phyloP scores from a whole-genome alignment of 1,139 yeast genomes.

The Magnusiomyces suaveolens region DNA sequence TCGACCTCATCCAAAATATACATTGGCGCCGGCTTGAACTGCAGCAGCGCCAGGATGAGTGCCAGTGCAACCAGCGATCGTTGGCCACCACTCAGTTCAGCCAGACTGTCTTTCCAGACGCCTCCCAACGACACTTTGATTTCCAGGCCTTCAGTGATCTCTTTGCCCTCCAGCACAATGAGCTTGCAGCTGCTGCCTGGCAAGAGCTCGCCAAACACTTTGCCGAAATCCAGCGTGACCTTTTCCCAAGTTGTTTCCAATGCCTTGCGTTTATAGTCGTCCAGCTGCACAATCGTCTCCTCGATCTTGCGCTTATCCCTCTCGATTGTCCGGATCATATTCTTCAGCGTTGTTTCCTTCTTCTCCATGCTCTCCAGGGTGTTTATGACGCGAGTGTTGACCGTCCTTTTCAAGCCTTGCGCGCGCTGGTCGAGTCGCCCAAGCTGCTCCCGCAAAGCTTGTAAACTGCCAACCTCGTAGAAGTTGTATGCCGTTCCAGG shows the following conservation, averaged over 20 bases:
- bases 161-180: constrained; percentile 68
- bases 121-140: constrained; percentile 84
- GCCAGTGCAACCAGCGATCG: constrained; percentile 88
- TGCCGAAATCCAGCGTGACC: constrained; percentile 77
- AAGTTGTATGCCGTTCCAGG: constrained; percentile 32
- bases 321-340: constrained; percentile 80
- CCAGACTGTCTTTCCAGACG: constrained; percentile 93
- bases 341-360: constrained; percentile 67
- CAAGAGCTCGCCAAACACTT: constrained; percentile 74
- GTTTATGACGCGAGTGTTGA: constrained; percentile 81
- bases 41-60: constrained; percentile 77
- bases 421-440: constrained; percentile 51
- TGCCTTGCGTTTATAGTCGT: constrained; percentile 79
- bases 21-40: constrained; percentile 97
- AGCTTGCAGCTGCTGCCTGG: constrained; percentile 89
- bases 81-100: constrained; percentile 96
- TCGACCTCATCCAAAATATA: constrained; percentile 95
- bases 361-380: constrained; percentile 92
- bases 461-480: constrained; percentile 44
- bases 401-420: constrained; percentile 68
- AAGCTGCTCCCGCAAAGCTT: constrained; percentile 52
- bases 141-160: constrained; percentile 84
- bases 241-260: constrained; percentile 75
- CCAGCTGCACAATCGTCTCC: constrained; percentile 75
- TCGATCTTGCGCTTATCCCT: constrained; percentile 86